A percentile compares a stretch with the other conserved stretches of the same genome.
Evolutionary conservation across 2,329 filamentous ascomycete genomes (phyloP).

Genomic region (Apiospora saccharicola): DNA sequence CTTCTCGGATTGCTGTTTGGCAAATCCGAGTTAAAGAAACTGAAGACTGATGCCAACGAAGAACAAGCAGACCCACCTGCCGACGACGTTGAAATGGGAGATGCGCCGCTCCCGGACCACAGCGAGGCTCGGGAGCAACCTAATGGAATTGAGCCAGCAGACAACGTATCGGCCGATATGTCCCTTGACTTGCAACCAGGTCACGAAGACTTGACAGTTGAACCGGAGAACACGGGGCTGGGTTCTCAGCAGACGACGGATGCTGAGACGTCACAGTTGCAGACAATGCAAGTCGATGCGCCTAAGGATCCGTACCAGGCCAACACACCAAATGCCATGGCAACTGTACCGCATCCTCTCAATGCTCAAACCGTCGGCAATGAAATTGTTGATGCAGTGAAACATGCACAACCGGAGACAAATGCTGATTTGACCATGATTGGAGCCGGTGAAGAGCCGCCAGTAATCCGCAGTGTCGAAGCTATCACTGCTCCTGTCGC

Average conservation of each 20-base stretch:
- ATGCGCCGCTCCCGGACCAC: constrained; percentile 33
- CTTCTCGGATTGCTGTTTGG: constrained; percentile 66
- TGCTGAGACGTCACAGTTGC: not conserved
- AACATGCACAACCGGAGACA: constrained; percentile 31
- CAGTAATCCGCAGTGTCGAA: constrained; percentile 37
- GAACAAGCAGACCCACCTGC: constrained; percentile 27
- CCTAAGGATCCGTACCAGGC: constrained; percentile 30
- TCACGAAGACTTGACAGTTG: not conserved
- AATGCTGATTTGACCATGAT: constrained; percentile 20
- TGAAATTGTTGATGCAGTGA: constrained; percentile 35
- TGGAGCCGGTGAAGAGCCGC: constrained; percentile 18
- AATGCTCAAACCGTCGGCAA: constrained; percentile 36
- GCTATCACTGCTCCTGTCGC: constrained; percentile 34
- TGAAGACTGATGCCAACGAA: constrained; percentile 50
- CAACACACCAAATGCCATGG: constrained; percentile 32
- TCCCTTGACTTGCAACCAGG: not conserved
- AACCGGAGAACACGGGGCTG: not conserved
- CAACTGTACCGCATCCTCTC: constrained; percentile 31
- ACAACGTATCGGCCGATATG: not conserved
- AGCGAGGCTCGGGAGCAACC: constrained; percentile 11
- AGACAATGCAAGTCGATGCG: constrained; percentile 21
- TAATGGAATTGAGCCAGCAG: constrained; percentile 3
- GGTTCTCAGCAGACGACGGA: not conserved
- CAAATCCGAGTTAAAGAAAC: constrained; percentile 62
- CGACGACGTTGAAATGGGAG: constrained; percentile 46